Evolutionary conservation across 805 yeast species (phyloP), one percentile per base, ranked within the genome.

Genomic region (Kuraishia ogatae): DNA sequence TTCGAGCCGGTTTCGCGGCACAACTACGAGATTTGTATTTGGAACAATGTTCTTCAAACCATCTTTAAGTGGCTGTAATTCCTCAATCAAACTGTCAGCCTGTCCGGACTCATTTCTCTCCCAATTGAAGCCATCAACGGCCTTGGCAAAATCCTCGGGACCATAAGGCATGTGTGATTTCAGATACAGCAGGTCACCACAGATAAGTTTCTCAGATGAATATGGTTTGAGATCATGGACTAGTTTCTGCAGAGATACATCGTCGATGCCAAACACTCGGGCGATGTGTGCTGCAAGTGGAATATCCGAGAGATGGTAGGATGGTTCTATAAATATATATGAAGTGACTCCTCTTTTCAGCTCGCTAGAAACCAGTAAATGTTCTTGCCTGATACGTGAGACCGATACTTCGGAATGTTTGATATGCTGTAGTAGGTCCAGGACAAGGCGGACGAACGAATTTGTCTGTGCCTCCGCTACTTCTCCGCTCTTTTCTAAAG

Each of bases 231-330:
- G 43, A 8, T 35, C 43, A 15, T 72, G 65, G 1, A 85, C 66
- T 61, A 83, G 89, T 48, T 74, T 77, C 61, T 85, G 90, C 11
- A 87, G 56, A 53, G 74, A 72, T 1, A 72, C 60, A 2, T 69
- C 73, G 52, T 81, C 81, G 2, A 81, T 71, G 2, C 64, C 62
- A 62, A 87, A 84, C n/a, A 86, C 54, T 2, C 69, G 65, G 46
- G 73, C 75, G 10, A 87, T 61, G 23, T 79, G 67, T n/a, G 60
- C 63, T 1, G 83, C 76, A 57, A 76, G 73, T 20, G 81, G 79
- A 68, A 86, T 80, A 57, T 85, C 89, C 0, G 74, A 59, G 1
- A 83, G 55, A 43, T 76, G 72, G 62, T 77, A 86, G 0, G 84
- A 72, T 1, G 89, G 87, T 39, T 67, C 67, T 2, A 66, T 64